These are phyloP conservation scores for Populus davidiana DNA, from an alignment of 345 rosid species.

Conservation along the genomic window DNA sequence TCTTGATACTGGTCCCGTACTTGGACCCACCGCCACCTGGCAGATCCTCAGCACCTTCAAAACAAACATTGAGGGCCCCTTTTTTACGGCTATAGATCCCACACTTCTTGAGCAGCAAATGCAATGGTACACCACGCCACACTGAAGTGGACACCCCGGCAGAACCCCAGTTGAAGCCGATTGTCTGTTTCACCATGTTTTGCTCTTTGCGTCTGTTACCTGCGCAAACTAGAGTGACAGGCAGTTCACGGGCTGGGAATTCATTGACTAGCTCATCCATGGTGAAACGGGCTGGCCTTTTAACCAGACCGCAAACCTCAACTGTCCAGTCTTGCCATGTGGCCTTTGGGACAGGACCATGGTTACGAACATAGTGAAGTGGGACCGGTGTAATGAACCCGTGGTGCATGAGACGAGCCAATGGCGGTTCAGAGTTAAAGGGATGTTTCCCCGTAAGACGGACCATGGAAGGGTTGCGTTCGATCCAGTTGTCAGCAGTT, in stretches of 20 bases:
- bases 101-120: constrained; percentile 61
- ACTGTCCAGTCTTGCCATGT: constrained; percentile 71
- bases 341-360: constrained; percentile 68
- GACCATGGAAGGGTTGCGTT: constrained; percentile 74
- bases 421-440: constrained; percentile 79
- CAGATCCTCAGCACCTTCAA: constrained; percentile 90
- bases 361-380: constrained; percentile 94
- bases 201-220: constrained; percentile 94
- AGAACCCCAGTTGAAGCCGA: constrained; percentile 95
- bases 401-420: constrained; percentile 80
- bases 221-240: constrained; percentile 80
- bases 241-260: constrained; percentile 65
- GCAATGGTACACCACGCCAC: constrained; percentile 75
- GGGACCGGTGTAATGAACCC: constrained; percentile 94
- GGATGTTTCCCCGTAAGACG: constrained; percentile 98
- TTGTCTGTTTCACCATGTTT: constrained; percentile 76
- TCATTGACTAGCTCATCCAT: constrained; percentile 75
- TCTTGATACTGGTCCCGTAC: constrained; percentile 74
- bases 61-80: constrained; percentile 80
- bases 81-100: constrained; percentile 57
- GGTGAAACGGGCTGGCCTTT: constrained; percentile 54
- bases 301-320: constrained; percentile 77
- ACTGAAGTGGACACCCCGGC: constrained; percentile 77
- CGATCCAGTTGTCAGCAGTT: constrained; percentile 77
- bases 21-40: constrained; percentile 96